A percentile compares a stretch with the other conserved stretches of the same genome.
These are phyloP conservation scores for Geotrichum ghanense DNA, from an alignment of 805 yeast genomes.

Conservation along the genomic window DNA sequence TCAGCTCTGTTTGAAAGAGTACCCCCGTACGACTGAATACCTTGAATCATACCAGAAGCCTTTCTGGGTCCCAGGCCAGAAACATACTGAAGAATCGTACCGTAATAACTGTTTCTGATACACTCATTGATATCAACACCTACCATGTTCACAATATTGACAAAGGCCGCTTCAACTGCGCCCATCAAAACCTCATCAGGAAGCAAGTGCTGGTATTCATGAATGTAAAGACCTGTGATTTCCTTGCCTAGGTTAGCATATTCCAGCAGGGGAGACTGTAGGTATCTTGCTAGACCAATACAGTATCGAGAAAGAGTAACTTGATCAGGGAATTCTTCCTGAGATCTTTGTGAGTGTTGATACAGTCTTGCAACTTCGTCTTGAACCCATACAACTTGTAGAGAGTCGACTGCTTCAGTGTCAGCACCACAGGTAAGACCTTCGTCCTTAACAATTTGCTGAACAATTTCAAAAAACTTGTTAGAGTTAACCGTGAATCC, in stretches of 20 bases:
- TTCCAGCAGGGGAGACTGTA: conserved; percentile 88
- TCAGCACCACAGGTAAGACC: conserved; percentile 31
- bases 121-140: conserved; percentile 94
- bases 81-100: conserved; percentile 62
- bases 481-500: conserved; percentile 74
- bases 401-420: conserved; percentile 27
- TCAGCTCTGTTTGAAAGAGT: conserved; percentile 60
- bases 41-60: conserved; percentile 75
- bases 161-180: conserved; percentile 70
- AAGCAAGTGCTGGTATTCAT: conserved; percentile 61
- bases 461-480: conserved; percentile 41
- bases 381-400: conserved; percentile 70
- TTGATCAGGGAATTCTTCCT: conserved; percentile 71
- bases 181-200: conserved; percentile 50
- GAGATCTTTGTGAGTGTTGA: conserved; percentile 68
- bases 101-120: conserved; percentile 59
- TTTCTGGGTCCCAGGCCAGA: conserved; percentile 95
- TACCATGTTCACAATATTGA: conserved; percentile 80
- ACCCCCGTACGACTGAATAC: conserved; percentile 61
- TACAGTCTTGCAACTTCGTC: conserved; percentile 89
- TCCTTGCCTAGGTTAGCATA: conserved; percentile 74
- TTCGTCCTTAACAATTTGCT: conserved; percentile 45
- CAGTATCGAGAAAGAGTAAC: conserved; percentile 73
- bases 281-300: conserved; percentile 80
- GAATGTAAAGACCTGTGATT: conserved; percentile 47